Evolutionary conservation across 495 filamentous ascomycete species (phyloP), one percentile per base, ranked within the genome.

Genomic region (Hapsidospora chrysogenum): DNA sequence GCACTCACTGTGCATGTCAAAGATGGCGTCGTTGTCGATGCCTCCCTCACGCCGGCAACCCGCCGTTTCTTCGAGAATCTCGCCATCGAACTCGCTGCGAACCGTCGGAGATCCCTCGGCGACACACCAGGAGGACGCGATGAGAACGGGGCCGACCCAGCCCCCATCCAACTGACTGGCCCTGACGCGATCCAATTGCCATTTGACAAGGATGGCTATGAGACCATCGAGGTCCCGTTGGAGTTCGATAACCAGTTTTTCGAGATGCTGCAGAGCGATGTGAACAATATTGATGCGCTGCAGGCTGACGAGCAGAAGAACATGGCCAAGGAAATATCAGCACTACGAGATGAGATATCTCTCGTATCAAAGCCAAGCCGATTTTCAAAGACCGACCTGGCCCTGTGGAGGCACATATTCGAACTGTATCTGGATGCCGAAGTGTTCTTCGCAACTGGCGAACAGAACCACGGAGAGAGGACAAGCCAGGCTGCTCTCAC

Each of bases 381-480:
- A 22, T 44, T 53, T 14, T 60, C 61, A 9, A 76, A 65, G 41
- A 68, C 64, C n/a, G 77, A 85, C 44, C 49, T 84, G 17, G 70
- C 72, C 35, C 60, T 62, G 18, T 85, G 80, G 80, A 71, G 80
- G 28, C 64, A 72, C 39, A 72, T 85, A 29, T 81, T 85, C 42
- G 67, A 74, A 28, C 47, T 80, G 1, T 85, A 85, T 41, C 49
- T 77, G 17, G 70, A 82, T 22, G 68, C 66, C 5, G 57, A 68
- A n/a, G 58, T 84, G 7, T 85, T 85, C 55, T 84, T 84, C 55
- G 78, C 76, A 0, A 72, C 67, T 0, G 58, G 56, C 10, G 78
- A 84, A 41, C 46, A 42, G 13, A 64, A 74, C 40, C 68, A 71
- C 28, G 70, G 74, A 5, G 58, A 62, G 16, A 61, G 76, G 20